Evolutionary conservation across 768 basidiomycete genomes (phyloP).

Genomic region (Podaxis mareebaensis): DNA sequence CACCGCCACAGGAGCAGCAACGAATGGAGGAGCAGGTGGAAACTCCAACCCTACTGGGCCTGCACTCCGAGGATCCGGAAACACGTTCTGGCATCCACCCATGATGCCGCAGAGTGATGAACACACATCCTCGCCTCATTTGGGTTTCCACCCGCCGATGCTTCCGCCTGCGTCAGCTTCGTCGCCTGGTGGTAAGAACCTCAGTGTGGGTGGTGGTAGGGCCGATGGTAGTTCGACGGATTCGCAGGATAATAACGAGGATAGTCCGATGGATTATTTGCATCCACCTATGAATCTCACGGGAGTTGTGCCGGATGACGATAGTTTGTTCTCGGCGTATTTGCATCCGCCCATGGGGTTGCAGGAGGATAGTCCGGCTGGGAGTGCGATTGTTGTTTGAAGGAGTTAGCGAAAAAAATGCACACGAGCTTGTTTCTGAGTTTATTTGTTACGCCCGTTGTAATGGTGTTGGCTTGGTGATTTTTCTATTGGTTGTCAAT

Average conservation of each 20-base stretch:
- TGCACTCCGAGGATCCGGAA: constrained; percentile 56
- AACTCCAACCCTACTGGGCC: constrained; percentile 30
- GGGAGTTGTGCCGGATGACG: constrained; percentile 56
- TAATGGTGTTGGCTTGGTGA: not conserved
- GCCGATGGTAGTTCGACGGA: not conserved
- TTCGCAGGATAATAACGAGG: constrained; percentile 33
- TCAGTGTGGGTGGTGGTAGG: constrained; percentile 3
- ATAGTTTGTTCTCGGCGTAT: constrained; percentile 52
- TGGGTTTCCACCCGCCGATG: constrained; percentile 36
- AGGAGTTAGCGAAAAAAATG: constrained; percentile 19
- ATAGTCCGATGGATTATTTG: constrained; percentile 72
- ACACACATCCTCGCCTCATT: constrained; percentile 16
- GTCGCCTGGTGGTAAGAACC: constrained; percentile 5
- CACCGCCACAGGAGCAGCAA: constrained; percentile 37
- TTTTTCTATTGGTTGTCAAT: constrained; percentile 13
- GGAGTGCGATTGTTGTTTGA: constrained; percentile 25
- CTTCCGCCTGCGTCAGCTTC: constrained; percentile 36
- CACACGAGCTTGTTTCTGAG: constrained; percentile 4
- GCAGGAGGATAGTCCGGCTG: constrained; percentile 33
- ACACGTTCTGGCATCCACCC: constrained; percentile 79
- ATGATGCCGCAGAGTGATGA: constrained; percentile 56
- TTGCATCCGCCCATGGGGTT: constrained; percentile 47
- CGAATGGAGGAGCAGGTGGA: constrained; percentile 12
- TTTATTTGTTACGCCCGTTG: not conserved
- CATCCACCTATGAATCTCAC: constrained; percentile 51